Percentiles rank a stretch among this genome's conserved stretches.
Conservation (phyloP, 2,329 filamentous ascomycete species). For the Cladosporium sp. region DNA sequence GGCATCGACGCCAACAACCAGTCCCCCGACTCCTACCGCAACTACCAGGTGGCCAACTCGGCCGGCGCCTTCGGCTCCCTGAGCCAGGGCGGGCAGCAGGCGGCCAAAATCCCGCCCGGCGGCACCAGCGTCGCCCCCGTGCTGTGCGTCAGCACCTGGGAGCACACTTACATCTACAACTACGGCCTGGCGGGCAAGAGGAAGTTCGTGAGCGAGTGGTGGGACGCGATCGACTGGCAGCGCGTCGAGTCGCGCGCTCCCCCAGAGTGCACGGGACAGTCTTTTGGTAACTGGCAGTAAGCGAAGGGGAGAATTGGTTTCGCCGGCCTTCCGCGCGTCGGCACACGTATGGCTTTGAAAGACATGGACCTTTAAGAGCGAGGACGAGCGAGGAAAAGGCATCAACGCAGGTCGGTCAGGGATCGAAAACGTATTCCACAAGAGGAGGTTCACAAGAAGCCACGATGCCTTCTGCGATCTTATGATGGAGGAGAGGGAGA, state of each 20-base stretch:
- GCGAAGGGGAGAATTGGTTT: too few relatives aligned
- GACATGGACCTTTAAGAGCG: too few relatives aligned
- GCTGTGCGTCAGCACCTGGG: conserved; percentile 92
- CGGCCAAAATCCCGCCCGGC: conserved; percentile 54
- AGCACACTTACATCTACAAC: conserved; percentile 86
- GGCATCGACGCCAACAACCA: conserved; percentile 65
- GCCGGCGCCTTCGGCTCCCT: conserved; percentile 38
- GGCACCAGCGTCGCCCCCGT: conserved; percentile 69
- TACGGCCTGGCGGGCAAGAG: conserved; percentile 75
- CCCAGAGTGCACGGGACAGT: too few relatives aligned
- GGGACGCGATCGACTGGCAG: conserved; percentile 82
- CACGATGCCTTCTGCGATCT: too few relatives aligned
- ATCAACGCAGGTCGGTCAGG: too few relatives aligned
- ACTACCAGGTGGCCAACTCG: conserved; percentile 18
- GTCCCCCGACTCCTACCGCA: conserved; percentile 24
- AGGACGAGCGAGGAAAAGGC: too few relatives aligned
- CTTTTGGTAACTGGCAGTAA: too few relatives aligned
- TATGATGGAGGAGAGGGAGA: too few relatives aligned
- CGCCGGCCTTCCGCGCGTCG: too few relatives aligned
- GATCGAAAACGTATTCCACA: too few relatives aligned
- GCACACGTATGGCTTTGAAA: too few relatives aligned
- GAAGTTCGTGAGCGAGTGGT: conserved; percentile 75
- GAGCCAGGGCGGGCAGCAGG: conserved; percentile 26
- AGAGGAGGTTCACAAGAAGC: too few relatives aligned
- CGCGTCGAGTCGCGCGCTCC: conserved; percentile 47